Percentiles rank a stretch among this genome's conserved stretches.
These are phyloP conservation scores for Lachnellula willkommii DNA, from an alignment of 2,329 filamentous ascomycete species.

Conservation along the genomic window DNA sequence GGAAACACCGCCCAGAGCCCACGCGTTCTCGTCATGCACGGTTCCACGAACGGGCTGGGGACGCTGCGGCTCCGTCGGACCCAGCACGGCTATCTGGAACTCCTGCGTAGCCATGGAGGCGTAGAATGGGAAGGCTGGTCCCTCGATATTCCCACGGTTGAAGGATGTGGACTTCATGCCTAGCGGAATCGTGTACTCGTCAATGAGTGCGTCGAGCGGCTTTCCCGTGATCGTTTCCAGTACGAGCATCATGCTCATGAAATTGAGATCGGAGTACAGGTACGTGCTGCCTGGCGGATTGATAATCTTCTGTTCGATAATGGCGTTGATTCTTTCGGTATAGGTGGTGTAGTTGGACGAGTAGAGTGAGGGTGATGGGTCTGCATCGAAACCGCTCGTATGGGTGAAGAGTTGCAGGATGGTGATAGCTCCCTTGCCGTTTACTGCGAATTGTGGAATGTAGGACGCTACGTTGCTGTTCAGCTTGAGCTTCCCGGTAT, in stretches of 20 bases:
- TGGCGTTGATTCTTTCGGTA: constrained; percentile 24
- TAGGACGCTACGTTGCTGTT: constrained; percentile 28
- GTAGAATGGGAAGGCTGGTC: too few relatives aligned
- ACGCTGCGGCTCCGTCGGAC: constrained; percentile 28
- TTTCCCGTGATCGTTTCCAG: too few relatives aligned
- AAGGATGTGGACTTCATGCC: constrained; percentile 32
- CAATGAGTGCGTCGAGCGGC: too few relatives aligned
- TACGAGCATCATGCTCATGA: too few relatives aligned
- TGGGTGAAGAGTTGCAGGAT: constrained; percentile 33
- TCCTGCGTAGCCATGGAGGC: background rate
- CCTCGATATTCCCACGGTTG: constrained; percentile 24
- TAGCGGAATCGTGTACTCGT: too few relatives aligned
- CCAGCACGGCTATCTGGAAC: constrained; percentile 5
- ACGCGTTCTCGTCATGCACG: constrained; percentile 36
- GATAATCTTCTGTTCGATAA: constrained; percentile 26
- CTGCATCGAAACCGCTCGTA: constrained; percentile 31
- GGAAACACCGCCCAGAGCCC: constrained; percentile 32
- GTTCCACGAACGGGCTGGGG: constrained; percentile 36
- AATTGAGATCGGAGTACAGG: constrained; percentile 19
- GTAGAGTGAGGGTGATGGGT: constrained; percentile 26
- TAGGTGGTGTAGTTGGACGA: constrained; percentile 23
- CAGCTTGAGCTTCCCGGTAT: constrained; percentile 8
- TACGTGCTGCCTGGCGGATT: constrained; percentile 28
- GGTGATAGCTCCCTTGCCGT: constrained; percentile 33
- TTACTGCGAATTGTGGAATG: constrained; percentile 30